phyloP scores from a whole-genome alignment of 345 rosid genomes.

The Gossypium sturtianum region DNA sequence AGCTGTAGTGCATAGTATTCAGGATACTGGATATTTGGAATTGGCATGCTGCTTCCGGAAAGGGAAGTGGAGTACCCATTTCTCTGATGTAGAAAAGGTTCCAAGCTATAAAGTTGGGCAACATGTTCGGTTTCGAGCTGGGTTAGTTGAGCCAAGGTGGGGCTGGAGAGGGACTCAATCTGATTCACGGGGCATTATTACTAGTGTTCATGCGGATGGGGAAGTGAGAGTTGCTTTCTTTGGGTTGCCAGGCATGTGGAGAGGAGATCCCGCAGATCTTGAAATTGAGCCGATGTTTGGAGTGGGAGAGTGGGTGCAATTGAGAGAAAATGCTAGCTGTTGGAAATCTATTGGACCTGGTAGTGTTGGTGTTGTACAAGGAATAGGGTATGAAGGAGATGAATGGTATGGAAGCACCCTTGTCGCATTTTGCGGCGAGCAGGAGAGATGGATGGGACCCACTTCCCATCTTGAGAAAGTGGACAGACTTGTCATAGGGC shows the following conservation, averaged over 20 bases:
- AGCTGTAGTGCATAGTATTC: constrained; percentile 91
- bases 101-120: constrained; percentile 74
- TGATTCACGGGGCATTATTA: constrained; percentile 70
- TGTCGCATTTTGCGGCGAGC: constrained; percentile 87
- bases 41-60: constrained; percentile 93
- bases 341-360: constrained; percentile 88
- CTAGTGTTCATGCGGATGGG: constrained; percentile 89
- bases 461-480: constrained; percentile 66
- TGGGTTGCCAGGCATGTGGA: constrained; percentile 82
- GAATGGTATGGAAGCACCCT: constrained; percentile 75
- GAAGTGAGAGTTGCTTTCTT: constrained; percentile 83
- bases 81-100: constrained; percentile 81
- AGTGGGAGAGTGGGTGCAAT: constrained; percentile 93
- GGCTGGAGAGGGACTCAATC: constrained; percentile 91
- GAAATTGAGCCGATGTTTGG: constrained; percentile 69
- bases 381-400: constrained; percentile 72
- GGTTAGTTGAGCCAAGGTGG: constrained; percentile 87
- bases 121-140: constrained; percentile 75
- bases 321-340: constrained; percentile 44
- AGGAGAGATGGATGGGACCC: constrained; percentile 86
- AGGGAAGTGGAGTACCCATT: constrained; percentile 72
- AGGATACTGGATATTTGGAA: constrained; percentile 85
- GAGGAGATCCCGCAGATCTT: constrained; percentile 88
- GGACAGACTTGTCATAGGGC: constrained; percentile 54
- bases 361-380: constrained; percentile 80